Evolutionary conservation across 1,284 basidiomycete genomes (phyloP).

Genomic region (Ganoderma meredithae): DNA sequence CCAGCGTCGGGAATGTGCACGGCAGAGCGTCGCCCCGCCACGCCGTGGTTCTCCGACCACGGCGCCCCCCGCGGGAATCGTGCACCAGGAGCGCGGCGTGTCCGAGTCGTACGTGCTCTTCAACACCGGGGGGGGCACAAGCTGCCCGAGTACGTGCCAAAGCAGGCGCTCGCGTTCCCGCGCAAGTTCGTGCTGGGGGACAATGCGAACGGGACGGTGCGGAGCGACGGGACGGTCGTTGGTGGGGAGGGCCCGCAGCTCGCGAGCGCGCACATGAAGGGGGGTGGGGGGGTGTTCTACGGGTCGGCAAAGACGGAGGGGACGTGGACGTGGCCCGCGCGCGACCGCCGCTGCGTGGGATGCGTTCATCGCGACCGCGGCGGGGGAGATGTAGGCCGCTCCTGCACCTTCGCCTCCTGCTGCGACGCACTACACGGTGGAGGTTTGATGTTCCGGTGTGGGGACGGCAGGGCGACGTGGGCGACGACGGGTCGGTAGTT

Average conservation of each 20-base stretch:
- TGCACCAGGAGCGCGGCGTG: conserved; percentile 44
- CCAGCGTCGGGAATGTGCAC: conserved; percentile 35
- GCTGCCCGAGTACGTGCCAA: conserved; percentile 40
- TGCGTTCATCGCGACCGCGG: conserved; percentile 37
- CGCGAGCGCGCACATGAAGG: conserved; percentile 54
- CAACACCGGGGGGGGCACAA: conserved; percentile 40
- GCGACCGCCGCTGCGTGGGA: conserved; percentile 64
- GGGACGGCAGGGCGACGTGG: background rate
- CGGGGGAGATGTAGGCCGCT: background rate
- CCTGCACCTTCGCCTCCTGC: background rate
- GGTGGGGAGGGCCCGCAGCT: conserved; percentile 57
- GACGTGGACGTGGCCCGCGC: conserved; percentile 37
- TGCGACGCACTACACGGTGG: background rate
- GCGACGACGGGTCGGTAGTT: background rate
- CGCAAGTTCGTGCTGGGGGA: conserved; percentile 43
- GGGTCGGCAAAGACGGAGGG: conserved; percentile 31
- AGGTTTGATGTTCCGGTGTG: background rate
- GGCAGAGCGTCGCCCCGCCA: conserved; percentile 60
- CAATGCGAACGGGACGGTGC: conserved; percentile 41
- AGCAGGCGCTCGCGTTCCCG: conserved; percentile 43
- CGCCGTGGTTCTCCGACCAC: conserved; percentile 51
- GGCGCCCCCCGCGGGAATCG: conserved; percentile 41
- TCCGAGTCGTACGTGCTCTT: conserved; percentile 39
- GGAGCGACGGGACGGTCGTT: conserved; percentile 26
- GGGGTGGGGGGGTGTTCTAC: conserved; percentile 31